A percentile compares a stretch with the other conserved stretches of the same genome.
Evolutionary conservation across 345 rosid genomes (phyloP).

Genomic region (Adansonia digitata): DNA sequence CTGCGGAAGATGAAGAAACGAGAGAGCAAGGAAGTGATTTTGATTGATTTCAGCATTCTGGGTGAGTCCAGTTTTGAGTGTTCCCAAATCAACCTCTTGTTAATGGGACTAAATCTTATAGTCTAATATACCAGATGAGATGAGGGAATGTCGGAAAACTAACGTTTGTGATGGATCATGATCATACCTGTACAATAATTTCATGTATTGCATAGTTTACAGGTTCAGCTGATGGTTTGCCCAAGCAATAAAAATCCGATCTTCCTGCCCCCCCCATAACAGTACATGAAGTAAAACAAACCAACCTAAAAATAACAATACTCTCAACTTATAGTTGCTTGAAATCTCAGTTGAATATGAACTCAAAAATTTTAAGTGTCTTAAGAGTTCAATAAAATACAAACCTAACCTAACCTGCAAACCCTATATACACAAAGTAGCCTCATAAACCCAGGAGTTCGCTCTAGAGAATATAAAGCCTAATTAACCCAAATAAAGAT

Average conservation of each 20-base stretch:
- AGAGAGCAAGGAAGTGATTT: conserved; percentile 17
- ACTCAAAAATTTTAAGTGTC: background rate
- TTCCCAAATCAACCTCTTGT: conserved; percentile 58
- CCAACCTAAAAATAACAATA: no score
- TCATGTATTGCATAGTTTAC: background rate
- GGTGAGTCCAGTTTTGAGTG: conserved; percentile 32
- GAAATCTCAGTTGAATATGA: background rate
- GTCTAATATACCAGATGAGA: conserved; percentile 46
- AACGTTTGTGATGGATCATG: background rate
- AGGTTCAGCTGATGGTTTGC: background rate
- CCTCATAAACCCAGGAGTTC: background rate
- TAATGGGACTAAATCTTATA: conserved; percentile 63
- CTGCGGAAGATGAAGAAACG: no score
- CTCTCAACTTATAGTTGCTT: no score
- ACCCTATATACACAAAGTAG: background rate
- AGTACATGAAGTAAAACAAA: no score
- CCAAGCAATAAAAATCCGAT: no score
- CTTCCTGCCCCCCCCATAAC: no score
- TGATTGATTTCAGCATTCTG: conserved; percentile 58
- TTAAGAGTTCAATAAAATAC: background rate
- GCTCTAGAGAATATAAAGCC: background rate
- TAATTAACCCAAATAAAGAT: background rate
- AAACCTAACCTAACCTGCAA: background rate
- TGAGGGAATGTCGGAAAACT: conserved; percentile 37
- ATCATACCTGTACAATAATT: background rate